Percentiles rank a stretch among this genome's conserved stretches.
phyloP scores from a whole-genome alignment of 2,329 filamentous ascomycete genomes.

The Bimuria novae-zelandiae region DNA sequence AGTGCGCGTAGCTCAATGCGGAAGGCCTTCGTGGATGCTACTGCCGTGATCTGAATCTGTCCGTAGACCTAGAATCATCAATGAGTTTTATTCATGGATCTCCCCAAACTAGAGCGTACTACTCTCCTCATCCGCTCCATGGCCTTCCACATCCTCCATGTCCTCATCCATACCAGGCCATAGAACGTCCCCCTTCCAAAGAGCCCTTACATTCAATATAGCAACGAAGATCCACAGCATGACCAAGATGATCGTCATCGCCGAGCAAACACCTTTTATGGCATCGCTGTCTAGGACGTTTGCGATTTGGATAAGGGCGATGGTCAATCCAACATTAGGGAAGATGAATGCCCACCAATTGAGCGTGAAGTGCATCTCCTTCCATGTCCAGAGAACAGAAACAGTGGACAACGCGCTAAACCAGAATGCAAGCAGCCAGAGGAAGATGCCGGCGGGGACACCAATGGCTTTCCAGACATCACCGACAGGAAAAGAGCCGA shows the following conservation, averaged over 20 bases:
- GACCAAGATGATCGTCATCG: constrained; percentile 60
- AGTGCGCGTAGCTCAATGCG: no score
- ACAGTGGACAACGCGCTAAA: constrained; percentile 53
- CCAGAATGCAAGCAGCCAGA: constrained; percentile 56
- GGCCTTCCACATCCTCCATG: constrained; percentile 41
- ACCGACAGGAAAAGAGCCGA: constrained; percentile 38
- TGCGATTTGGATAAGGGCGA: constrained; percentile 59
- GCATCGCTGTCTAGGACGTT: constrained; percentile 56
- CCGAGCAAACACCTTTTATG: constrained; percentile 58
- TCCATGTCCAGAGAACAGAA: constrained; percentile 41
- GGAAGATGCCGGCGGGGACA: constrained; percentile 50
- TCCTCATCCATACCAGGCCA: constrained; percentile 67
- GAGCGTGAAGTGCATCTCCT: constrained; percentile 44
- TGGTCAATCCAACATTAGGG: constrained; percentile 64
- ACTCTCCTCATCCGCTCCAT: constrained; percentile 16
- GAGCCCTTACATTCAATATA: constrained; percentile 55
- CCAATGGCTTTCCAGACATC: constrained; percentile 49
- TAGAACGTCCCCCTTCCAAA: constrained; percentile 54
- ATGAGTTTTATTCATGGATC: no score
- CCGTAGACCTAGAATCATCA: no score
- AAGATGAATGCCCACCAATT: constrained; percentile 66
- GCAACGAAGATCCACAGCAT: constrained; percentile 60
- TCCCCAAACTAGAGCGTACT: no score
- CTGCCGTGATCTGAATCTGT: no score
- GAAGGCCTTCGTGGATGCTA: no score